These are phyloP conservation scores for Neofusicoccum sp. DNA, from an alignment of 2,329 filamentous ascomycete species.

Conservation along the genomic window DNA sequence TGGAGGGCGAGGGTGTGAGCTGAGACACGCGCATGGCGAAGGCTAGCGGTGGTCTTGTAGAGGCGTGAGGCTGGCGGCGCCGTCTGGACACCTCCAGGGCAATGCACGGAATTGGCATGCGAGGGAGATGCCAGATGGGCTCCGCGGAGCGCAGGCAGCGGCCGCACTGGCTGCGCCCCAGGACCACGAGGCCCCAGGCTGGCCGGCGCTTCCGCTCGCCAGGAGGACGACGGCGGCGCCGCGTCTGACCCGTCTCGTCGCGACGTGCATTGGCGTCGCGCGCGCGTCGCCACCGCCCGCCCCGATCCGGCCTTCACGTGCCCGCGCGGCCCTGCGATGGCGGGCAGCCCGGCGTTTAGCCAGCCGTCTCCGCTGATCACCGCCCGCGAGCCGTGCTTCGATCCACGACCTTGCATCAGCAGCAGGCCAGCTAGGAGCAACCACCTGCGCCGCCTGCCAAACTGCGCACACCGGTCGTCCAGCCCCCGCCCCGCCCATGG, in stretches of 20 bases:
- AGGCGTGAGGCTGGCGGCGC: background rate
- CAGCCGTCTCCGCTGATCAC: background rate
- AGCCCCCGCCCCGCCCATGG: constrained; percentile 4
- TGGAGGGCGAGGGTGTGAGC: background rate
- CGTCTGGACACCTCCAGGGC: background rate
- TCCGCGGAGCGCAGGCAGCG: too few species aligned
- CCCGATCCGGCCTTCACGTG: background rate
- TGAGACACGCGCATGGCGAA: background rate
- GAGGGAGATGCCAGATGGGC: constrained; percentile 6
- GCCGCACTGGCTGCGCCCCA: too few species aligned
- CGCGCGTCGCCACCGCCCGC: background rate
- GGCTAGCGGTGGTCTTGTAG: background rate
- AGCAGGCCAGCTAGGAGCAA: background rate
- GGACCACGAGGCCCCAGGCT: background rate
- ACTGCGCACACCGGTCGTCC: background rate
- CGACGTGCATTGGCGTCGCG: background rate
- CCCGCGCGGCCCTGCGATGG: background rate
- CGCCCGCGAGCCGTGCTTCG: background rate
- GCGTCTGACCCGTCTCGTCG: background rate
- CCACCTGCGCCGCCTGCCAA: background rate
- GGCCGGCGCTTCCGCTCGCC: background rate
- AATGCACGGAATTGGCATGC: background rate
- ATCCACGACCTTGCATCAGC: background rate
- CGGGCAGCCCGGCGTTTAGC: background rate
- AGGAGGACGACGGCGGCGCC: background rate